A percentile compares a stretch with the other conserved stretches of the same genome.
phyloP scores from a whole-genome alignment of 75 land plant genomes.

The Isoetes taiwanensis region DNA sequence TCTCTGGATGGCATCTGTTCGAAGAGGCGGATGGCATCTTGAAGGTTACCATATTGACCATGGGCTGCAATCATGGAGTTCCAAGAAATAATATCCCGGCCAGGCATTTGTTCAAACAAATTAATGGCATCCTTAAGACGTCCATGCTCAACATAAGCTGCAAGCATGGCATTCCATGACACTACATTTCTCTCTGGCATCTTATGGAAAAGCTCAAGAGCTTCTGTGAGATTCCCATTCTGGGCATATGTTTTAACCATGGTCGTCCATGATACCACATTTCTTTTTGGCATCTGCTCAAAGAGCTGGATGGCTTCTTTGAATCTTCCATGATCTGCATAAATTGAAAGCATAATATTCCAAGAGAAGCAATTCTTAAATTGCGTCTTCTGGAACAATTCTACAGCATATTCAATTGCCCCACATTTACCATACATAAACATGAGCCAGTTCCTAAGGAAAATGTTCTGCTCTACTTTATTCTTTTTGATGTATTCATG shows the following conservation, averaged over 20 bases:
- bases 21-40: background rate
- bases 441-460: background rate
- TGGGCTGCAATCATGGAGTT: background rate
- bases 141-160: background rate
- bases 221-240: background rate
- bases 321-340: background rate
- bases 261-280: background rate
- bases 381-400: background rate
- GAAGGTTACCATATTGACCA: background rate
- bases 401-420: background rate
- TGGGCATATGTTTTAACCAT: background rate
- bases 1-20: background rate
- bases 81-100: background rate
- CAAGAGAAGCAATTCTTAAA: background rate
- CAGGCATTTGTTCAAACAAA: background rate
- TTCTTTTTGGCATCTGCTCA: background rate
- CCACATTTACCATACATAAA: slow-evolving; percentile 3
- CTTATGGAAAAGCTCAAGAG: background rate
- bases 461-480: background rate
- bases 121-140: background rate
- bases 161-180: background rate
- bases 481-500: too few relatives aligned
- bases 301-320: background rate
- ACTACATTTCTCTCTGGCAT: background rate
- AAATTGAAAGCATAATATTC: background rate